These are phyloP conservation scores for Bacterosira constricta DNA, from an alignment of 108 stramenopile species.

Conservation along the genomic window DNA sequence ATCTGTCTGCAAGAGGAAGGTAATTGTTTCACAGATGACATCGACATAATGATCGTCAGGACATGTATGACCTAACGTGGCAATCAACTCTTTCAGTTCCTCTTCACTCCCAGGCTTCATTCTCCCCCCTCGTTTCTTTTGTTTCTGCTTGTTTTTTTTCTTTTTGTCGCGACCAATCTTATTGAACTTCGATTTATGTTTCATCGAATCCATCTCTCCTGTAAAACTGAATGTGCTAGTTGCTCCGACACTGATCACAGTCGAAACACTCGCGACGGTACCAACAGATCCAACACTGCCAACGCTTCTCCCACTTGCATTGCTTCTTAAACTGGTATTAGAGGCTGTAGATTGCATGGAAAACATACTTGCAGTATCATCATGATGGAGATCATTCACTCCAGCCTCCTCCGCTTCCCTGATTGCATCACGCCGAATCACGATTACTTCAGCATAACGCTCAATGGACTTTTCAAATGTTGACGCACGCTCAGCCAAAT, in stretches of 20 bases:
- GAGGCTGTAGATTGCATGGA: constrained; percentile 70
- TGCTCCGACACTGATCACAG: constrained; percentile 76
- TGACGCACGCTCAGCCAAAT: constrained; percentile 63
- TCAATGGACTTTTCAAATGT: constrained; percentile 57
- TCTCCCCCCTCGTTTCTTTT: constrained; percentile 45
- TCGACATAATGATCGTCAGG: constrained; percentile 52
- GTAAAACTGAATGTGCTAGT: constrained; percentile 74
- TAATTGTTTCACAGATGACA: constrained; percentile 69
- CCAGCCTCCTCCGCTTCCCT: constrained; percentile 43
- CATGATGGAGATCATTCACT: constrained; percentile 34
- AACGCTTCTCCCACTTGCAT: constrained; percentile 47
- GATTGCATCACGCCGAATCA: constrained; percentile 72
- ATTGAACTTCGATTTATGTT: constrained; percentile 89
- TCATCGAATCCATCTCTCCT: constrained; percentile 60
- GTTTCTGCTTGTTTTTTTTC: constrained; percentile 72
- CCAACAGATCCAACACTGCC: constrained; percentile 41
- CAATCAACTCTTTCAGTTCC: constrained; percentile 68
- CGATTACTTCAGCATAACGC: constrained; percentile 66
- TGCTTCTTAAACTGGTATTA: constrained; percentile 67
- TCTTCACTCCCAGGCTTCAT: constrained; percentile 82
- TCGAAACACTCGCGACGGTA: constrained; percentile 69
- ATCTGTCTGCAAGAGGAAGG: constrained; percentile 59
- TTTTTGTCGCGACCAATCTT: constrained; percentile 63
- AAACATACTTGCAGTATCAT: constrained; percentile 81
- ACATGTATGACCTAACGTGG: constrained; percentile 50